phyloP scores from a whole-genome alignment of 805 yeast genomes.

The Danielia reshetovae region DNA sequence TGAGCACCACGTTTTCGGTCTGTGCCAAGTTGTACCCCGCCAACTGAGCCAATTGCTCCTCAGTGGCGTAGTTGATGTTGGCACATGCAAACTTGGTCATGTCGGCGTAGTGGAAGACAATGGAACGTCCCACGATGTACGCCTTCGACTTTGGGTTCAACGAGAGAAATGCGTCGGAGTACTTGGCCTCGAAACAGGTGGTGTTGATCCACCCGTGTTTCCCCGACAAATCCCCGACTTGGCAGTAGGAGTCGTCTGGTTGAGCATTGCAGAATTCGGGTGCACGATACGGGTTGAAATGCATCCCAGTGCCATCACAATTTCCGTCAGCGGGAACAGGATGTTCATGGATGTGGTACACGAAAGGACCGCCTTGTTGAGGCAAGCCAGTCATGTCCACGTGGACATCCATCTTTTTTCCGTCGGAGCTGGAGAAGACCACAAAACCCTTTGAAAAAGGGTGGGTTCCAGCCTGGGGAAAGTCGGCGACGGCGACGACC shows the following conservation, averaged over 20 bases:
- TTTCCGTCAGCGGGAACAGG: conserved; percentile 46
- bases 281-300: conserved; percentile 63
- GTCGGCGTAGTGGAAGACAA: conserved; percentile 15
- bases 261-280: conserved; percentile 47
- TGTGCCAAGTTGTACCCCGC: background rate
- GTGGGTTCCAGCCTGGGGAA: conserved; percentile 28
- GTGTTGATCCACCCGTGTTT: conserved; percentile 72
- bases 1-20: background rate
- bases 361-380: conserved; percentile 60
- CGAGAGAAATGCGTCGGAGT: conserved; percentile 63
- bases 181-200: conserved; percentile 62
- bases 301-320: conserved; percentile 53
- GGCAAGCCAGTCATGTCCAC: conserved; percentile 72
- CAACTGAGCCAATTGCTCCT: conserved; percentile 13
- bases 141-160: conserved; percentile 53
- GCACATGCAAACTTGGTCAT: conserved; percentile 16
- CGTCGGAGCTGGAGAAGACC: conserved; percentile 53
- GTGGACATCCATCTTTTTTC: conserved; percentile 60
- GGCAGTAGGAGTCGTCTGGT: conserved; percentile 53
- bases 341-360: conserved; percentile 62
- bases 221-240: conserved; percentile 74
- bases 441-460: conserved; percentile 34
- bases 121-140: conserved; percentile 56
- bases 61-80: conserved; percentile 13
- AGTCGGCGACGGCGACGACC: conserved; percentile 54